Base-by-base conservation (phyloP, 345 rosid genomes). In the Trapa bicornis region DNA sequence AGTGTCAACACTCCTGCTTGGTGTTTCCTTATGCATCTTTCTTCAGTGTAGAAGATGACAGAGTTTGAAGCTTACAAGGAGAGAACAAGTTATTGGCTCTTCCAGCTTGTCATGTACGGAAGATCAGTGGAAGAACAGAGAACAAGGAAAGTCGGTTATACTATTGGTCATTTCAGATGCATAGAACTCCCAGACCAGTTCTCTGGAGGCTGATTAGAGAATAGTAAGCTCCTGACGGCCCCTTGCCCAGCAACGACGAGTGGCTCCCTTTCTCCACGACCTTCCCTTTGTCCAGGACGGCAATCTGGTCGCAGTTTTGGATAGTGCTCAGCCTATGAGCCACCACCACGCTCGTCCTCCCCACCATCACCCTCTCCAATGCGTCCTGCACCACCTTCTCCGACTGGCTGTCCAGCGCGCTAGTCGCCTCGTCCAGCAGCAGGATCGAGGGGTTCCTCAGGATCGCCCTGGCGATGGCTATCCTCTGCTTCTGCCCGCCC, bases 401-500 rank as follows among this genome's bases (percentile, higher is more conserved):
- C 0, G 95, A 89, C 76, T 92, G 96, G 6, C 95, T 88, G 67
- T 92, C 96, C 1, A 92, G 88, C 0, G 98, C 96, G 66, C 95
- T 92, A 2, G 98, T 92, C 14, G 96, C 98, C 75, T 92, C 98
- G 36, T 89, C 98, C 47, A 92, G 71, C 17, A 92, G 89, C 66
- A 92, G 77, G 14, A 92, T 82, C 68, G 89, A 47, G 0, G 96
- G 96, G 60, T 91, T 80, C 76, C 89, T 91, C n/a, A 89, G 69
- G 61, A 89, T 89, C 1, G 96, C 97, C 73, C 97, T 84, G 0
- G 97, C 94, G 36, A 91, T 89, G 2, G 97, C 97, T 66, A 91
- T 78, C 69, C 97, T 84, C 79, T 93, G 98, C 75, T 93, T 93
- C 68, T 94, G 99, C 38, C 99, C 99, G 11, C 99, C 99, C 0